Evolutionary conservation across 2,329 filamentous ascomycete species (phyloP), one percentile per base, ranked within the genome.

Genomic region (Fusarium equiseti): DNA sequence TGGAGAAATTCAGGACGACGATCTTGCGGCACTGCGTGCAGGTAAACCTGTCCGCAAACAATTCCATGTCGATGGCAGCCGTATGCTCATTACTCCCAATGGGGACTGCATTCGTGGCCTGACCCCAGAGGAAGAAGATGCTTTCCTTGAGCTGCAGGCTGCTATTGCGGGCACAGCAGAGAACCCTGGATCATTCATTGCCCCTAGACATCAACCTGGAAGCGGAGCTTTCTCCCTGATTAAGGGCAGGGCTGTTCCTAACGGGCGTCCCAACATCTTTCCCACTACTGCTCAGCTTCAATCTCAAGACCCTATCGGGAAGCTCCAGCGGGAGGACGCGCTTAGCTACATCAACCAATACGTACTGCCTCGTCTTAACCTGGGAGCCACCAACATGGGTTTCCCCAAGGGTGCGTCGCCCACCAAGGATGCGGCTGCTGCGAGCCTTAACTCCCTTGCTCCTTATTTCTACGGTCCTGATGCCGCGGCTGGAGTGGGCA

Each of bases 61-160:
- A 42, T 81, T 81, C 51, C 80, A 81, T 52, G 83, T 89, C 3
- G 89, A 91, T 66, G 89, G 89, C 59, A 86, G 87, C 77, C 86
- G 91, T 27, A 89, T 92, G 68, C 86, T 95, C 71, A 88, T 95
- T 55, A 94, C 92, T 0, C 91, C 92, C 1, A 90, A 91, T 66
- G 92, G 92, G 13, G 90, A 93, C 68, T 92, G 91, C 76, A 84
- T 95, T n/a, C 89, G 91, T 70, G 91, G 92, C 62, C 81, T 96
- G 57, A 89, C 86, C 2, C 81, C 86, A 6, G 88, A 91, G 44
- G 90, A 95, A 68, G 92, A 95, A 76, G 84, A 90, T 35, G 86
- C 87, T 7, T 95, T 92, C 71, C 82, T 95, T 13, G 84, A 88
- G 53, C 85, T 95, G 8, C 93, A 95, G 78, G 82, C 85, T 50